These are phyloP conservation scores for Ustilago loliicola DNA, from an alignment of 1,284 basidiomycete genomes.

Conservation along the genomic window DNA sequence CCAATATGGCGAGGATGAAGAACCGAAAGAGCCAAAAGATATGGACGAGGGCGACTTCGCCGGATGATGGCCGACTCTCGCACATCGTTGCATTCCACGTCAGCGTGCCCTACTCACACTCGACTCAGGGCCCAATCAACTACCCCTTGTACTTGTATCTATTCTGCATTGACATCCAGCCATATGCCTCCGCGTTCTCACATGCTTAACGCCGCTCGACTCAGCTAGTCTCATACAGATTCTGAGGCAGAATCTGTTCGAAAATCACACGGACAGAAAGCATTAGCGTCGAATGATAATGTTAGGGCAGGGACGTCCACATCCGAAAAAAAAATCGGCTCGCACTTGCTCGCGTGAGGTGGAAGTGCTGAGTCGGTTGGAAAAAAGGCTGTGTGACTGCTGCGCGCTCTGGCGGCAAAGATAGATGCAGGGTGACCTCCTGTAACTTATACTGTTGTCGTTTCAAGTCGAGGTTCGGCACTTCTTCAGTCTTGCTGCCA, in stretches of 20 bases:
- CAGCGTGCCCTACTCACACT: neutral
- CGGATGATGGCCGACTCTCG: neutral
- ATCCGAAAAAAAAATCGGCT: neutral
- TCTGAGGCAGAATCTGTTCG: neutral
- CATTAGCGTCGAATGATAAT: neutral
- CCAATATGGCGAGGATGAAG: constrained; percentile 76
- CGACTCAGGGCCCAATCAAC: no score
- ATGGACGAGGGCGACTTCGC: constrained; percentile 65
- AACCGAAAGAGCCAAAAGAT: constrained; percentile 69
- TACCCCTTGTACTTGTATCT: constrained; percentile 27
- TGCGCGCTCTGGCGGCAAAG: constrained; percentile 1
- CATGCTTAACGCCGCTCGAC: neutral
- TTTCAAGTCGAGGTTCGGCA: neutral
- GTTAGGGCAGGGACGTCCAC: no score
- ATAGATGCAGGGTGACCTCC: constrained; percentile 6
- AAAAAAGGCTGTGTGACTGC: constrained; percentile 3
- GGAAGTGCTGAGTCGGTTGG: constrained; percentile 4
- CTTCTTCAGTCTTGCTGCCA: constrained; percentile 24
- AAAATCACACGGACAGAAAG: neutral
- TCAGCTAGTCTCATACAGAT: neutral
- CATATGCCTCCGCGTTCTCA: neutral
- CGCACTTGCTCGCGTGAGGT: constrained; percentile 1
- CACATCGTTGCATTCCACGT: neutral
- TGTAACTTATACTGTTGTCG: constrained; percentile 1
- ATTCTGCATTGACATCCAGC: neutral